Evolutionary conservation across 2,329 filamentous ascomycete species (phyloP).

Genomic region (Domatiomyces globalis): DNA sequence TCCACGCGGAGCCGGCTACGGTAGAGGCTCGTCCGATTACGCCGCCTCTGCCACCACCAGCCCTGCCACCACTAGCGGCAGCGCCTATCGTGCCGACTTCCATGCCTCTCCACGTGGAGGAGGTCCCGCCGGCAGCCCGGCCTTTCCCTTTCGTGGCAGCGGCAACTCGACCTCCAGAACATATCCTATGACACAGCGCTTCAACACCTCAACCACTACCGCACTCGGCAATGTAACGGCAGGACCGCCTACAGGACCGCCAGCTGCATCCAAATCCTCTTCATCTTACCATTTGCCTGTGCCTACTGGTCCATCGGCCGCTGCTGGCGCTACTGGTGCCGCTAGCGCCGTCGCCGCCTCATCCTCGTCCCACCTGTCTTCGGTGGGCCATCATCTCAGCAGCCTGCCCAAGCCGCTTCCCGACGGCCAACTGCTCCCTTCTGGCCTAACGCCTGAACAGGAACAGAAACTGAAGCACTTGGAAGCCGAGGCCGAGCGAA

Average conservation of each 20-base stretch:
- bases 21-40: constrained; percentile 1
- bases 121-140: constrained; percentile 18
- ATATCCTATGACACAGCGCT: constrained; percentile 27
- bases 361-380: constrained; percentile 2
- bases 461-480: constrained; percentile 33
- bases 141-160: constrained; percentile 24
- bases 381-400: not conserved
- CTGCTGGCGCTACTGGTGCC: too few species aligned
- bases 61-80: not conserved
- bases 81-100: constrained; percentile 1
- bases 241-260: not conserved
- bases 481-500: constrained; percentile 31
- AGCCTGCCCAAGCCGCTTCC: constrained; percentile 22
- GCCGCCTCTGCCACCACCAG: not conserved
- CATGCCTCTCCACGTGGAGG: not conserved
- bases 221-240: not conserved
- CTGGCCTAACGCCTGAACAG: constrained; percentile 24
- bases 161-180: constrained; percentile 24
- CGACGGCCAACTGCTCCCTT: constrained; percentile 29
- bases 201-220: constrained; percentile 23
- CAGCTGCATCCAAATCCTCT: not conserved
- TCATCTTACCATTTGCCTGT: too few species aligned
- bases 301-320: constrained; percentile 2
- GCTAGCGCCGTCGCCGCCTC: not conserved
- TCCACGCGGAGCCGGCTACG: constrained; percentile 1